Base-by-base conservation (phyloP, 495 filamentous ascomycete species). In the Cercophora newfieldiana region DNA sequence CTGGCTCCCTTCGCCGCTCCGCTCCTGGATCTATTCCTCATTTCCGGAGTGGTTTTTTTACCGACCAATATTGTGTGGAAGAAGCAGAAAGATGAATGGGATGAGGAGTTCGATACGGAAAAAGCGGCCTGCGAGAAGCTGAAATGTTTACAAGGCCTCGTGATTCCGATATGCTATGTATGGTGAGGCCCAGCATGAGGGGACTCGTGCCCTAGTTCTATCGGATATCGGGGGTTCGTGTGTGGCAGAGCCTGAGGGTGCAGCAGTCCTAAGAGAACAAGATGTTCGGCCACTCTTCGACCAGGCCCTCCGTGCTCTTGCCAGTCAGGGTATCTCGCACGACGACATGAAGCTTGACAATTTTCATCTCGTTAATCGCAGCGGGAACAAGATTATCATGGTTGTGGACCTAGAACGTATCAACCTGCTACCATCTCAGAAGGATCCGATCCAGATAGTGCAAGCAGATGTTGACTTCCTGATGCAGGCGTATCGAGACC, bases 151-250 rank as follows among this genome's bases (percentile, higher is more conserved):
- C 64, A 66, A 54, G 64, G 64, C 1, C 37, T 44, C 64, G 44
- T 66, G 21, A 61, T 66, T 49, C 63, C 63, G 30, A 59, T 48
- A 53, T 65, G 47, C 63, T 59, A 65, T 47, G 63, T n/a, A n/a
- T n/a, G n/a, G 63, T 28, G 31, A 65, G 53, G 37, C 19, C 37
- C 44, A 51, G 44, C 29, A 51, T 49, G 47, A 50, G 59, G 59
- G 44, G 47, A 50, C 59, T 51, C 59, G 59, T 51, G 44, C 59
- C 44, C 24, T 62, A 31, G 7, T 62, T 49, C 59, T 62, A 31
- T 62, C 59, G 59, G 59, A 62, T 62, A 51, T 62, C 59, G 59
- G 59, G 37, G 59, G 59, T 16, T 25, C 59, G 37, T 62, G 59
- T 49, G 59, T 62, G 22, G 59, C 59, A 51, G 59, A 62, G 59